A percentile compares a stretch with the other conserved stretches of the same genome.
These are phyloP conservation scores for Boletus subcaerulescens DNA, from an alignment of 768 basidiomycete species.

Conservation along the genomic window DNA sequence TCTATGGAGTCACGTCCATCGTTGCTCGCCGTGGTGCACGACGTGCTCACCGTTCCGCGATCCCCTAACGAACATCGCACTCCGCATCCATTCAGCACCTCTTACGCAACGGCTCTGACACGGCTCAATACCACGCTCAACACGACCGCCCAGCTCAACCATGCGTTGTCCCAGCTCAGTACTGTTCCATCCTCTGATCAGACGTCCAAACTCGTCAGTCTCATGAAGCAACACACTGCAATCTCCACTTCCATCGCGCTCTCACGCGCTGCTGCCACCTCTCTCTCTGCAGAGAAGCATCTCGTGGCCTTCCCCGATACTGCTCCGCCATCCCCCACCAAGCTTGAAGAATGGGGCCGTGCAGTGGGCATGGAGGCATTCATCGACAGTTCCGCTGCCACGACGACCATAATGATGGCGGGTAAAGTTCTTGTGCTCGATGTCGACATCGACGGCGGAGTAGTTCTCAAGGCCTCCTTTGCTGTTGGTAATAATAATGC, in stretches of 20 bases:
- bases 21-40: constrained; percentile 26
- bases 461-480: constrained; percentile 70
- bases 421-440: constrained; percentile 83
- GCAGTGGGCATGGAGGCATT: constrained; percentile 73
- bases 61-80: constrained; percentile 5
- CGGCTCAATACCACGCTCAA: constrained; percentile 51
- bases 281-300: constrained; percentile 20
- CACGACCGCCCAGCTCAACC: constrained; percentile 48
- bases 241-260: constrained; percentile 27
- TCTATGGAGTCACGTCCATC: constrained; percentile 19
- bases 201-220: constrained; percentile 66
- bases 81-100: constrained; percentile 28
- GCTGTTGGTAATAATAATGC: constrained; percentile 50
- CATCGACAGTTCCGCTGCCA: constrained; percentile 52
- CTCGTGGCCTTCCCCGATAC: constrained; percentile 28
- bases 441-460: constrained; percentile 52
- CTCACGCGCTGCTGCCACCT: constrained; percentile 21
- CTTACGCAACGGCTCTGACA: constrained; percentile 18
- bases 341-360: constrained; percentile 60
- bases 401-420: constrained; percentile 62
- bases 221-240: constrained; percentile 63
- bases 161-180: constrained; percentile 50
- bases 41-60: constrained; percentile 23
- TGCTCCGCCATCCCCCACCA: constrained; percentile 28
- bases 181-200: constrained; percentile 45